Evolutionary conservation across 345 rosid species (phyloP).

Genomic region (Gossypium rotundifolium): DNA sequence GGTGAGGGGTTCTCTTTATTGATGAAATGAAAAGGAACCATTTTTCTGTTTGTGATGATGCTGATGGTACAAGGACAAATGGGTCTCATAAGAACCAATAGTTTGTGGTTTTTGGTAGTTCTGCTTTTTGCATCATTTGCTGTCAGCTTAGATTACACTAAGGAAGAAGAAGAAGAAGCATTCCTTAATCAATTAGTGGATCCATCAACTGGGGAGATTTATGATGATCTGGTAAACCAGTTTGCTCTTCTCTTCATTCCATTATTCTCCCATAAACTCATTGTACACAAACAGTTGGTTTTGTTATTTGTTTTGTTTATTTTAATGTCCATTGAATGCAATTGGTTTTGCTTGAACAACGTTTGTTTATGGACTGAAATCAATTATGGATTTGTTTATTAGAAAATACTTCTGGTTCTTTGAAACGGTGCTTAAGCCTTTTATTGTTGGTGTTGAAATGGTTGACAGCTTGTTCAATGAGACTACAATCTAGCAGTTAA

Average conservation of each 20-base stretch:
- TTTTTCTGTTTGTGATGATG: slow-evolving; percentile 11
- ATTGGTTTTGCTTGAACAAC: not conserved
- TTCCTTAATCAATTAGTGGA: slow-evolving; percentile 34
- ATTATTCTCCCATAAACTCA: not conserved
- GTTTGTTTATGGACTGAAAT: not conserved
- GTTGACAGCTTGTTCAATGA: not conserved
- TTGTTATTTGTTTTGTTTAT: not conserved
- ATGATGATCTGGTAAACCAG: slow-evolving; percentile 44
- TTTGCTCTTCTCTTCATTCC: not conserved
- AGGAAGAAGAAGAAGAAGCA: slow-evolving; percentile 31
- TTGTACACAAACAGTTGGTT: not conserved
- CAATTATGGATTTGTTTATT: not conserved
- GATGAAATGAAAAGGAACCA: slow-evolving; percentile 37
- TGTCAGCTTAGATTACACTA: slow-evolving; percentile 4
- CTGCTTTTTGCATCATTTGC: slow-evolving; percentile 27
- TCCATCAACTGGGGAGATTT: slow-evolving; percentile 44
- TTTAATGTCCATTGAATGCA: not conserved
- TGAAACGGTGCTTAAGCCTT: not conserved
- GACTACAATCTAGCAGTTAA: not conserved
- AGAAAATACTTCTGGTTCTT: not conserved
- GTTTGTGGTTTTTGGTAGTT: slow-evolving; percentile 26
- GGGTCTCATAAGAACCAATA: slow-evolving; percentile 20
- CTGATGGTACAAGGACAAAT: slow-evolving; percentile 21
- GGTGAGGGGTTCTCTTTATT: slow-evolving; percentile 3
- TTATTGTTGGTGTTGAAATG: not conserved